Evolutionary conservation across 208 protist genomes (phyloP), one percentile per base, ranked within the genome.

Genomic region (Giardia duodenalis): DNA sequence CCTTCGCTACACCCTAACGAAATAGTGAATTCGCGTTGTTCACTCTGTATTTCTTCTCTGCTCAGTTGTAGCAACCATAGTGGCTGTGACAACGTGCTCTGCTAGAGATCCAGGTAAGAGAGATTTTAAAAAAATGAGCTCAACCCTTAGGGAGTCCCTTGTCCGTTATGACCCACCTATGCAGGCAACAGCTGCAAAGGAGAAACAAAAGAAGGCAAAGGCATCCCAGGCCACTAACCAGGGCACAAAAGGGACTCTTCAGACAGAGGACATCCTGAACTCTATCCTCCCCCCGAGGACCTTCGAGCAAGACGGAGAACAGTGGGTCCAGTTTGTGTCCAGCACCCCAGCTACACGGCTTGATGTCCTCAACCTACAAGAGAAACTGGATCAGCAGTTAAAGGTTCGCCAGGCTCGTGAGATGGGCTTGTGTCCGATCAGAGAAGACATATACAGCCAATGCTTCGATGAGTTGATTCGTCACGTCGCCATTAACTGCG

Each of bases 391-490:
- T 89, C 47, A 95, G 89, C 93, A 95, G 22, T 95, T 99, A 22
- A 94, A 96, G 91, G 93, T 96, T 87, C 95, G 97, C 2, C 95
- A 98, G 86, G 98, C 98, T 4, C 94, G 97, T 19, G 96, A 98
- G 44, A 97, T 93, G 10, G 98, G 98, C 4, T 96, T 99, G 87
- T 99, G 98, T 94, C 96, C 96, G 2, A 97, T 99, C 43, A 95
- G 98, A 10, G 96, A 97, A 67, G 96, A 98, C 93, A 94, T 99
- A 1, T 99, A 99, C 93, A 47, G 95, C 10, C 97, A 99, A 93
- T 94, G 96, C n/a, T 99, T 99, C 94, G 97, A 97, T 93, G 96
- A 97, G 93, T 91, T 99, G 10, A 98, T 99, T 92, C 97, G 98
- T 1, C 96, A 99, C 94, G 95, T 98, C 22, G 98, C 98, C 4